phyloP scores from a whole-genome alignment of 805 yeast species.

The Lipomyces lipofer region DNA sequence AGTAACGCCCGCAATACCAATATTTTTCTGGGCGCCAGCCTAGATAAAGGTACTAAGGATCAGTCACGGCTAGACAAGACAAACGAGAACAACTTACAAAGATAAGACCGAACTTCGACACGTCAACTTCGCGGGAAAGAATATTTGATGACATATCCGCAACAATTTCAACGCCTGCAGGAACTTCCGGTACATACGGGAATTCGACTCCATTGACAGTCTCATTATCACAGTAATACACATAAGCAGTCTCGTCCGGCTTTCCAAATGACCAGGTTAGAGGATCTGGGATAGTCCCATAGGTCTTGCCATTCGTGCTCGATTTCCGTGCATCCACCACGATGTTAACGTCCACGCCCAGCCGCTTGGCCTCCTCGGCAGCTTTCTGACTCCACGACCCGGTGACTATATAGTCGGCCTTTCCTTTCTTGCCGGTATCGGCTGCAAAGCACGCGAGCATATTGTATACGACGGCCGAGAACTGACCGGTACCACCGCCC shows the following conservation, averaged over 20 bases:
- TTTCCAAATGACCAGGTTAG: conserved; percentile 56
- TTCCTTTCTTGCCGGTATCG: conserved; percentile 72
- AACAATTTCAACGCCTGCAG: conserved; percentile 73
- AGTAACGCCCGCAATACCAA: conserved; percentile 94
- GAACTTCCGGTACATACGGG: conserved; percentile 54
- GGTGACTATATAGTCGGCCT: conserved; percentile 82
- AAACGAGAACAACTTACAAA: conserved; percentile 44
- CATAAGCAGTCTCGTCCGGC: conserved; percentile 71
- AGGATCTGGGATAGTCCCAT: conserved; percentile 64
- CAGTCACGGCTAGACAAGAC: neutral
- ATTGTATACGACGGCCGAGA: conserved; percentile 83
- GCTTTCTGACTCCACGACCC: conserved; percentile 95
- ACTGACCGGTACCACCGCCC: conserved; percentile 98
- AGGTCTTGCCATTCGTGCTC: conserved; percentile 51
- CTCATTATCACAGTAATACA: conserved; percentile 94
- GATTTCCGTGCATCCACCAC: conserved; percentile 63
- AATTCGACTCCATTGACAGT: conserved; percentile 96
- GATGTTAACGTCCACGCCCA: conserved; percentile 72
- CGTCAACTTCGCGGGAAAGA: conserved; percentile 76
- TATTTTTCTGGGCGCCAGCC: conserved; percentile 98
- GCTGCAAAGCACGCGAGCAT: conserved; percentile 72
- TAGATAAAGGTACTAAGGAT: conserved; percentile 7
- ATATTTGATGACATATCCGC: conserved; percentile 96
- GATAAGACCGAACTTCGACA: conserved; percentile 80
- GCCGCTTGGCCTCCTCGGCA: conserved; percentile 78